Evolutionary conservation across 805 yeast species (phyloP), one percentile per base, ranked within the genome.

Genomic region (Suhomyces sp.): DNA sequence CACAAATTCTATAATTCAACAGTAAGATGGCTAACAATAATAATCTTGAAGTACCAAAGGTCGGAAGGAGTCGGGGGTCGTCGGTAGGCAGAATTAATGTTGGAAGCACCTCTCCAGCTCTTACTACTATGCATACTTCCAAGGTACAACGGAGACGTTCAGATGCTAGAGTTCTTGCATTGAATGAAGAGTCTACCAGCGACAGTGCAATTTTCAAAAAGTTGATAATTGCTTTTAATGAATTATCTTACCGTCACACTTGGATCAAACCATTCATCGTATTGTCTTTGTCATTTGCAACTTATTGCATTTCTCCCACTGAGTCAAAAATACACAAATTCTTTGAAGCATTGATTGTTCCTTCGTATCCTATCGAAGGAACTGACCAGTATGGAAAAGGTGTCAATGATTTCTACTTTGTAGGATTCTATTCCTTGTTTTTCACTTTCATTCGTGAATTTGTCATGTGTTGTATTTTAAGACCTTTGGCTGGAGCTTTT

Each of bases 371-470:
- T 31, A 70, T 80, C 27, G 76, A 69, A 15, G 79, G 75, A 18
- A 71, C 85, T 1, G 75, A 79, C 35, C 77, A 76, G 35, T 93
- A 90, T 57, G 97, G 86, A 18, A 93, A 93, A 62, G 99, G 99
- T 38, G 66, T 56, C 29, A 78, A 80, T 51, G 99, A 93, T 63
- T 74, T 88, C 46, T 72, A 72, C 15, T 93, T 88, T 65, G 86
- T 91, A 11, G 70, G 71, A 13, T 88, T 77, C 57, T 81, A 86
- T 64, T 84, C 91, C 74, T 60, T 93, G 24, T 81, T 88, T 50
- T 90, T 93, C 74, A 84, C 96, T 0, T 93, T 91, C 56, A 68
- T 78, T 46, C 78, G 99, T 51, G 98, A 93, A 61, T 91, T 93
- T 54, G 54, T 79, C 46, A 88, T 93, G 98, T 90, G 88, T 57